A percentile compares a stretch with the other conserved stretches of the same genome.
Conservation (phyloP, 1,284 basidiomycete species). For the Ustilago tritici region DNA sequence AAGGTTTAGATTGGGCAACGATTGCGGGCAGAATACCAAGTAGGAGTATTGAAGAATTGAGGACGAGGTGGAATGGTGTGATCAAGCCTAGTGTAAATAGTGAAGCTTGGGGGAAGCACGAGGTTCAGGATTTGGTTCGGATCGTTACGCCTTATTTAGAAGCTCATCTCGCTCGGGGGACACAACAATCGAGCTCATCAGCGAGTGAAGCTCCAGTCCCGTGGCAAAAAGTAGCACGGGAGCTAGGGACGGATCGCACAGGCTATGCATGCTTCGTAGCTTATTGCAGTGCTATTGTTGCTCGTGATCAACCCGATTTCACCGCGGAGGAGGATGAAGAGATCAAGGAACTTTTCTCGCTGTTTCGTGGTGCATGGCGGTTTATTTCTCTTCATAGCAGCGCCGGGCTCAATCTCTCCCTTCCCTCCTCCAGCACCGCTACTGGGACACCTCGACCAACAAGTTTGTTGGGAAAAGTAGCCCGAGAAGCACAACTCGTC, state of each 20-base stretch:
- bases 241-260: constrained; percentile 30
- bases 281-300: constrained; percentile 25
- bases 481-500: constrained; percentile 21
- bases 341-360: constrained; percentile 31
- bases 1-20: constrained; percentile 36
- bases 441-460: background rate
- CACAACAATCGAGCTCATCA: background rate
- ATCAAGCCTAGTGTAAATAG: constrained; percentile 40
- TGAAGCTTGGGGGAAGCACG: constrained; percentile 17
- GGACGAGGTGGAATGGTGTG: constrained; percentile 37
- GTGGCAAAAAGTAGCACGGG: constrained; percentile 29
- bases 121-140: constrained; percentile 21
- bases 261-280: constrained; percentile 39
- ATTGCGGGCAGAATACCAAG: constrained; percentile 28
- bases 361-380: constrained; percentile 45
- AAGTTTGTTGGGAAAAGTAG: constrained; percentile 31
- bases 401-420: constrained; percentile 14
- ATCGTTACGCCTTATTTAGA: constrained; percentile 21
- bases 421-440: constrained; percentile 5
- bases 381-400: constrained; percentile 37
- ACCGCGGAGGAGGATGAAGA: constrained; percentile 30
- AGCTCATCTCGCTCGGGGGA: background rate
- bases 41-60: constrained; percentile 34
- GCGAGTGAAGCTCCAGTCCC: constrained; percentile 8
- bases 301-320: constrained; percentile 33